These are phyloP conservation scores for Aspergillus calidoustus DNA, from an alignment of 2,329 filamentous ascomycete species.

Conservation along the genomic window DNA sequence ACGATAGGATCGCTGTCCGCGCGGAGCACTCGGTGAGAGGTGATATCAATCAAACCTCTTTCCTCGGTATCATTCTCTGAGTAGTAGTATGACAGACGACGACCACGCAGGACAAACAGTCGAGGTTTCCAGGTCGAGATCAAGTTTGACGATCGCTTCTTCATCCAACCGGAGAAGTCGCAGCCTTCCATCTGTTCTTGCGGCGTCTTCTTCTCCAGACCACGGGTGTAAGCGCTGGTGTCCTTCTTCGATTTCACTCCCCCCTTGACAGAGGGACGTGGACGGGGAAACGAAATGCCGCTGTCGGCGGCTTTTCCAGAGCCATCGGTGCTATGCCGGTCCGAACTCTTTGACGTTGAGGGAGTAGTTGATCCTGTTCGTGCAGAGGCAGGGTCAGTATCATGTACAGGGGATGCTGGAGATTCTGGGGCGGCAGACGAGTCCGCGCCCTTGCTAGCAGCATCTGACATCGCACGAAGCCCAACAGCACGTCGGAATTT, in stretches of 20 bases:
- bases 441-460: slow-evolving; percentile 58
- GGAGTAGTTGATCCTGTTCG: slow-evolving; percentile 76
- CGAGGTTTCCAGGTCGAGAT: slow-evolving; percentile 98
- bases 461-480: slow-evolving; percentile 84
- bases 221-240: slow-evolving; percentile 90
- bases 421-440: slow-evolving; percentile 49
- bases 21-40: slow-evolving; percentile 93
- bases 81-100: slow-evolving; percentile 94
- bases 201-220: slow-evolving; percentile 79
- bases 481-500: slow-evolving; percentile 66
- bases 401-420: slow-evolving; percentile 54
- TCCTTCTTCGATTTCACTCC: slow-evolving; percentile 81
- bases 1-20: slow-evolving; percentile 91
- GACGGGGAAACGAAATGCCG: slow-evolving; percentile 53
- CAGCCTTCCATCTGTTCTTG: slow-evolving; percentile 82
- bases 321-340: slow-evolving; percentile 74
- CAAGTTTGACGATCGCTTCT: slow-evolving; percentile 93
- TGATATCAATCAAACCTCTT: slow-evolving; percentile 95
- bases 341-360: slow-evolving; percentile 72
- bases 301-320: slow-evolving; percentile 55
- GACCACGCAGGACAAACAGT: slow-evolving; percentile 91
- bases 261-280: slow-evolving; percentile 55
- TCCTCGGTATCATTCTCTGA: slow-evolving; percentile 90
- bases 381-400: slow-evolving; percentile 66
- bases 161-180: slow-evolving; percentile 99